Base-by-base conservation (phyloP, 257 asterid genomes). In the Voacanga thouarsii region DNA sequence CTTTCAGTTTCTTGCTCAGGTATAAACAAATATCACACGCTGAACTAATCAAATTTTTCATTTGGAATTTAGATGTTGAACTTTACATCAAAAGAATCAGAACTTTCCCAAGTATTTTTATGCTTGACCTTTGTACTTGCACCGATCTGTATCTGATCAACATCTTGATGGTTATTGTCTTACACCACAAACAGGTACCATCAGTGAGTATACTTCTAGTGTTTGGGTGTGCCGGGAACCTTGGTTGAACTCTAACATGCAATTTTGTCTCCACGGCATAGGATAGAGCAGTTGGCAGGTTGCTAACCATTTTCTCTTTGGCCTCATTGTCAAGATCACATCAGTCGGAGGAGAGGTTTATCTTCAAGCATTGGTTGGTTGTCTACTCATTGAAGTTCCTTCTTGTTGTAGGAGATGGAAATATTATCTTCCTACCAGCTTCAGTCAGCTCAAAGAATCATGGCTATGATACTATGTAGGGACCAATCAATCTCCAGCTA, bases 281-380 rank as follows among this genome's bases (percentile, higher is more conserved):
- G 4, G 98, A 94, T 39, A 92, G 78, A 12, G 90, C 90, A 5
- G 81, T 49, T 11, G 3, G 3, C 55, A 49, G 3, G 16, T 49
- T 91, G 84, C 92, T 91, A 24, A 90, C 96, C n/a, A 91, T 93
- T 91, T 88, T 86, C 89, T 89, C 92, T 71, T 92, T 93, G 14
- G 97, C 98, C 81, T 89, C 98, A 7, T 93, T 97, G 10, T 95
- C 92, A 68, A 93, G 96, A 12, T 93, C 97, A 66, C 98, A 89
- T 7, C 97, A 84, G 78, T 92, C 97, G 2, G 98, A 92, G 88
- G 90, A 94, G 79, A 94, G 90, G 82, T 92, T 94, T 97, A 94
- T 92, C 88, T 87, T 90, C 86, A 92, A 64, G 7, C 97, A 95
- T 57, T 92, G 97, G 82, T 90, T 88, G 86, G 98, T 98, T 43